Percentiles rank a stretch among this genome's conserved stretches.
Evolutionary conservation across 345 rosid genomes (phyloP).

Genomic region (Camelina laxa): DNA sequence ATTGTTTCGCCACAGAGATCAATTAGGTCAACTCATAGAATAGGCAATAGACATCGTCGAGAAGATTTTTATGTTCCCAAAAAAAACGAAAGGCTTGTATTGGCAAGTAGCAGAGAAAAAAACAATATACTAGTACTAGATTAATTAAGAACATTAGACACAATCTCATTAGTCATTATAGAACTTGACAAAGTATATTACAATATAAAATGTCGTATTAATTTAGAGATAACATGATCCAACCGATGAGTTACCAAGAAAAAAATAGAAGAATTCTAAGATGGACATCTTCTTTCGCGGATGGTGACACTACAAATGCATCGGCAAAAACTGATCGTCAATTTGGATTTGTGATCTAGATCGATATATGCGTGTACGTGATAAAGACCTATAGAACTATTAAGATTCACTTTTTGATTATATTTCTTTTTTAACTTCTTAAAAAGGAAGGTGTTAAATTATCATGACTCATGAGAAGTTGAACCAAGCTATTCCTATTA

Average conservation of each 20-base stretch:
- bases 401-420: neutral
- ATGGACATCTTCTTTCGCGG: neutral
- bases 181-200: neutral
- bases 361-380: neutral
- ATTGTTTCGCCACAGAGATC: slow-evolving; percentile 18
- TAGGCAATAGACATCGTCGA: neutral
- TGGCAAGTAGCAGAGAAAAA: neutral
- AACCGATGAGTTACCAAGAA: neutral
- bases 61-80: neutral
- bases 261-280: neutral
- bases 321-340: neutral
- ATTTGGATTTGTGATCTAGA: neutral
- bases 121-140: neutral
- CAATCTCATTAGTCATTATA: too few species aligned
- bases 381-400: neutral
- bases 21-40: slow-evolving; percentile 20
- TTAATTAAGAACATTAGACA: neutral
- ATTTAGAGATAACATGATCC: neutral
- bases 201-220: neutral
- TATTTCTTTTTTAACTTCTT: neutral
- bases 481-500: slow-evolving; percentile 15
- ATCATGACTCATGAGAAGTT: slow-evolving; percentile 8
- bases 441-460: neutral
- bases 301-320: neutral
- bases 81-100: neutral